Conservation (phyloP, 768 basidiomycete species). For the Clitopilus hobsonii region DNA sequence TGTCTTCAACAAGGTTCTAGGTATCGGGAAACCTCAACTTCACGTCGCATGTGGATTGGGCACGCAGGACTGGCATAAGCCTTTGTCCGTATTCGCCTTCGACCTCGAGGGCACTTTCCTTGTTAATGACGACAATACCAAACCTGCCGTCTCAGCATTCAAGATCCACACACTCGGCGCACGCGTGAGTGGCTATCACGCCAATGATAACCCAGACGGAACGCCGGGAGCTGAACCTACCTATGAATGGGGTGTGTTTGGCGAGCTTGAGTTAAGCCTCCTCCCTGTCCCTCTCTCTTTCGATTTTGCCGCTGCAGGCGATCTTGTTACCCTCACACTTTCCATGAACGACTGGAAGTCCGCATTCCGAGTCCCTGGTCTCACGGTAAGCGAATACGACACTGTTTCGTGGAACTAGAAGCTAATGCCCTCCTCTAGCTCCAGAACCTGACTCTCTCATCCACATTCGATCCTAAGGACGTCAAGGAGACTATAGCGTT, state of each 20-base stretch:
- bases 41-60: not conserved
- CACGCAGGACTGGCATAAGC: not conserved
- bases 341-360: not conserved
- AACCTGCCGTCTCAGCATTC: not conserved
- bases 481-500: not conserved
- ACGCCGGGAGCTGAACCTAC: not conserved
- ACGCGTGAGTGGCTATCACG: not conserved
- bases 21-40: not conserved
- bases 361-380: not conserved
- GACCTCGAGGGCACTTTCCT: not conserved
- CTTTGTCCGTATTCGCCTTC: not conserved
- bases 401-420: not conserved
- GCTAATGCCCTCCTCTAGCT: not conserved
- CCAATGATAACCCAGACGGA: not conserved
- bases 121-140: not conserved
- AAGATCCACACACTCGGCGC: not conserved
- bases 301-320: not conserved
- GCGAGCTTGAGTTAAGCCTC: not conserved
- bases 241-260: not conserved
- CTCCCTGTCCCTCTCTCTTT: not conserved
- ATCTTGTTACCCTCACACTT: not conserved
- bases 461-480: not conserved
- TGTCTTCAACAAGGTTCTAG: not conserved
- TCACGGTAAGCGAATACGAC: not conserved
- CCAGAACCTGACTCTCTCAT: not conserved